These are phyloP conservation scores for Phytophthora citrophthora DNA, from an alignment of 352 stramenopile species.

Conservation along the genomic window DNA sequence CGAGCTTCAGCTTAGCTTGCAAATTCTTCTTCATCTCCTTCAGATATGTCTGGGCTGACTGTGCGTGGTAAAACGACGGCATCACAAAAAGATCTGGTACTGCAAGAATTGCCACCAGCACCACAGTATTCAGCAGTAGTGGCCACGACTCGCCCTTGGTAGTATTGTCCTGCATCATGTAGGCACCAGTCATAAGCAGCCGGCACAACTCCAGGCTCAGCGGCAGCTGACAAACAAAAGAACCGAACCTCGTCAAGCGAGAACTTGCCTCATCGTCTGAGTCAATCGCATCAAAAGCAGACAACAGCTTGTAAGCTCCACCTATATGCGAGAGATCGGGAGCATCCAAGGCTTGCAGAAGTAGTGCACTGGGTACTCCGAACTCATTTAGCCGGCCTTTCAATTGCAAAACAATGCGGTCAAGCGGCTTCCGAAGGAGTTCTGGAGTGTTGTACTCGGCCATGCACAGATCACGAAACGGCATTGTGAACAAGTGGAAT, in stretches of 20 bases:
- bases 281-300: constrained; percentile 74
- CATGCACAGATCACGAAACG: constrained; percentile 75
- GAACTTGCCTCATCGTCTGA: constrained; percentile 56
- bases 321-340: constrained; percentile 74
- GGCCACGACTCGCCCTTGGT: constrained; percentile 37
- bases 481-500: constrained; percentile 90
- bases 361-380: constrained; percentile 69
- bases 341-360: constrained; percentile 71
- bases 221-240: constrained; percentile 82
- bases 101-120: constrained; percentile 70
- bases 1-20: constrained; percentile 68
- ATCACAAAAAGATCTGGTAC: constrained; percentile 77
- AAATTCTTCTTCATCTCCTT: constrained; percentile 82
- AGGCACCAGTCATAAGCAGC: constrained; percentile 69
- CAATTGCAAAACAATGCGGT: constrained; percentile 80
- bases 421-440: constrained; percentile 82
- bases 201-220: constrained; percentile 79
- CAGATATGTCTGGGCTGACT: constrained; percentile 67
- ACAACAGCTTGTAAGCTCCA: constrained; percentile 79
- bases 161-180: constrained; percentile 42
- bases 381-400: constrained; percentile 79
- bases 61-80: constrained; percentile 81
- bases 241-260: constrained; percentile 76
- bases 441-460: constrained; percentile 83
- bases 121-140: constrained; percentile 62